Evolutionary conservation across 140 eudicot genomes (phyloP).

Genomic region (Bidens hawaiensis): DNA sequence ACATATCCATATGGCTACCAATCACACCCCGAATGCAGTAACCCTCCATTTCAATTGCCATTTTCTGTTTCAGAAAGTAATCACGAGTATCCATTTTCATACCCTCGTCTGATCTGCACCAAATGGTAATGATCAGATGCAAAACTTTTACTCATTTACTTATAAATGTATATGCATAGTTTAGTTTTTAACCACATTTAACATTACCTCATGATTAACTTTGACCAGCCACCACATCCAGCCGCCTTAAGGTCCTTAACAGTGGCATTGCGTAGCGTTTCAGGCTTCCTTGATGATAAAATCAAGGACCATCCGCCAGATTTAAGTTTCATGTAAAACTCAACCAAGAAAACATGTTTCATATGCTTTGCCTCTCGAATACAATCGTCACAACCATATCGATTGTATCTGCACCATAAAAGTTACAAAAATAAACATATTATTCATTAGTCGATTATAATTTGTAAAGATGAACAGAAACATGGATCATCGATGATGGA

Average conservation of each 20-base stretch:
- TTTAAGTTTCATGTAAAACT: constrained; percentile 46
- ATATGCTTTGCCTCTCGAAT: constrained; percentile 36
- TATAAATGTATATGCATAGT: not conserved
- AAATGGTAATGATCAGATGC: not conserved
- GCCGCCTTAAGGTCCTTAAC: constrained; percentile 38
- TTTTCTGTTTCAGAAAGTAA: constrained; percentile 36
- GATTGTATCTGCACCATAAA: constrained; percentile 24
- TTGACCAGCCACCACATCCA: constrained; percentile 51
- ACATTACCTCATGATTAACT: constrained; percentile 53
- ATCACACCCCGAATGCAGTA: constrained; percentile 39
- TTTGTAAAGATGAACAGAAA: not conserved
- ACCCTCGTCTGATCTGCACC: constrained; percentile 44
- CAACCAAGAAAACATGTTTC: constrained; percentile 35
- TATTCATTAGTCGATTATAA: not conserved
- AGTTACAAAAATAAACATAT: not conserved
- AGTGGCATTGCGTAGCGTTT: constrained; percentile 33
- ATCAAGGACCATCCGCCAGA: constrained; percentile 48
- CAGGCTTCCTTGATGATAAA: constrained; percentile 56
- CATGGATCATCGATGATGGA: not conserved
- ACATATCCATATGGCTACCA: constrained; percentile 60
- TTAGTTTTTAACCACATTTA: too few relatives aligned
- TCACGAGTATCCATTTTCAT: constrained; percentile 32
- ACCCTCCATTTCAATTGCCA: constrained; percentile 34
- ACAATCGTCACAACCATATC: constrained; percentile 29
- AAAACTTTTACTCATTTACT: not conserved